Base-by-base conservation (phyloP, 192 early-diverging fungal genomes). In the Tieghemiomyces parasiticus region DNA sequence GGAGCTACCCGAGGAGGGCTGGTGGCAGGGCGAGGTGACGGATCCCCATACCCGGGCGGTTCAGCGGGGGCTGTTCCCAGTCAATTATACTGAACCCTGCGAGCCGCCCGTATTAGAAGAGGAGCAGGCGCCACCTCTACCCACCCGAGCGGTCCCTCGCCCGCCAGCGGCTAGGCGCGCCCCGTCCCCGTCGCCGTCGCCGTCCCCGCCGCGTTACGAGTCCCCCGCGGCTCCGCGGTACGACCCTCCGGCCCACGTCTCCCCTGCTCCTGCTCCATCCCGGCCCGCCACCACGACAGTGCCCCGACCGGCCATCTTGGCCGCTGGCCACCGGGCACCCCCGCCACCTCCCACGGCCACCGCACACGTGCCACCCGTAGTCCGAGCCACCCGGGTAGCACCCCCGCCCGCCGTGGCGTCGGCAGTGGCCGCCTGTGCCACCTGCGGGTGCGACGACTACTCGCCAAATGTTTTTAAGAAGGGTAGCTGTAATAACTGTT, bases 1-100 rank as follows among this genome's bases (percentile, higher is more conserved):
- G 47, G 87, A 89, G 64, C 82, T 94, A 38, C 19, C 10, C 3
- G 90, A 94, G 59, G 84, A 89, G 49, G 93, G 93, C 0, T 98
- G 95, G 95, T 95, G 93, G 91, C 73, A 83, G 32, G 95, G 95
- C 28, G 82, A 86, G 68, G 62, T 90, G 12, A 67, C 75, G n/a
- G 82, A 89, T 66, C 71, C 76, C 10, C 65, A 68, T 50, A 68
- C 74, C 2, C 67, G 67, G 58, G 61, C 65, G 16, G 70, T 58
- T 2, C 22, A 64, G 4, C 69, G 60, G n/a, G 95, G 95, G 9
- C 87, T 98, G 74, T 96, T 98, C 71, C 95, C 95, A 30, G 78
- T 78, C 35, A 94, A 96, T 67, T 98, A 98, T 60, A 86, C 84
- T 13, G 87, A 90, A 71, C 45, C 38, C 13, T 44, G 14, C 16